Evolutionary conservation across 2,329 filamentous ascomycete species (phyloP).

Genomic region (Aspergillus brasiliensis): DNA sequence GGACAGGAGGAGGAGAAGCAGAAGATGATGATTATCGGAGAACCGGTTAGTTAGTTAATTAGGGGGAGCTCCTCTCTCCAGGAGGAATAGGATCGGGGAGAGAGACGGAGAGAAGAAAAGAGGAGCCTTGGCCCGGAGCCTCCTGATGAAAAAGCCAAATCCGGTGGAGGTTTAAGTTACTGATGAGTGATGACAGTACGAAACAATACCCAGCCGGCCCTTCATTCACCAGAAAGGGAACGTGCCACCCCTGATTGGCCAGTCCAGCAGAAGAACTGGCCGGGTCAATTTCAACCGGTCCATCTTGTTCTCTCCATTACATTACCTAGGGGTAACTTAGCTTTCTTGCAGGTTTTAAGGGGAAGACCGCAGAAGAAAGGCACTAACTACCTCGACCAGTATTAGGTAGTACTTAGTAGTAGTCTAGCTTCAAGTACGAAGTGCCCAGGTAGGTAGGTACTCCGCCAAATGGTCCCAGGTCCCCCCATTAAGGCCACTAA

Average conservation of each 20-base stretch:
- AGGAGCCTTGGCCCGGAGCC: not conserved
- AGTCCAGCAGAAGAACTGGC: not conserved
- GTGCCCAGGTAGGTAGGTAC: conserved; percentile 5
- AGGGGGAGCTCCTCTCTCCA: not conserved
- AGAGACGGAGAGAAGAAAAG: not conserved
- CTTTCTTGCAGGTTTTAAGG: not conserved
- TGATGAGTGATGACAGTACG: not conserved
- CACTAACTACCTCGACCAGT: not conserved
- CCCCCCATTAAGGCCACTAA: not conserved
- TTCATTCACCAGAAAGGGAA: not conserved
- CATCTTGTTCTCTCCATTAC: not conserved
- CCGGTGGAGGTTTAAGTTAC: too few species aligned
- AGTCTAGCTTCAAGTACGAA: not conserved
- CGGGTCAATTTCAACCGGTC: not conserved
- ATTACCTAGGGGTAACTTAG: not conserved
- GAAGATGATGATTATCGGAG: not conserved
- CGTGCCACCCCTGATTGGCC: not conserved
- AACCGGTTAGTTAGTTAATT: not conserved
- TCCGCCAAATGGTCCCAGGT: conserved; percentile 4
- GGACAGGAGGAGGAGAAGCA: not conserved
- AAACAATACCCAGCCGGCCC: not conserved
- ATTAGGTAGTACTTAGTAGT: too few species aligned
- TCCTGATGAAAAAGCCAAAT: not conserved
- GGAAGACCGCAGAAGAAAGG: not conserved
- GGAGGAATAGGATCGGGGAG: not conserved